phyloP scores from a whole-genome alignment of 2,329 filamentous ascomycete species.

The Alternaria brassicicola region DNA sequence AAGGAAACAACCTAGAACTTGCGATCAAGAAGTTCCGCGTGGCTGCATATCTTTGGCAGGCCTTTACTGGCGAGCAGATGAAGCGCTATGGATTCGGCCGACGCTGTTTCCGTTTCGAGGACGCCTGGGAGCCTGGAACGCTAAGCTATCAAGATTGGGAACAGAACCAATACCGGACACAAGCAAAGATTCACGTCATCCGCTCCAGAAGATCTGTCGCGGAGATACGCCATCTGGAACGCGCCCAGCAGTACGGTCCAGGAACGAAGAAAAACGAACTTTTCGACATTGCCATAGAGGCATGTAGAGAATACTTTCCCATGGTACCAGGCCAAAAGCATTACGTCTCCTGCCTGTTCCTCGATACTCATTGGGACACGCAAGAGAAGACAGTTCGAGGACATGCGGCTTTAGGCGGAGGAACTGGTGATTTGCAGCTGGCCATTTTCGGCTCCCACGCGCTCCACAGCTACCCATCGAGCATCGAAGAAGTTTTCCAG shows the following conservation, averaged over 20 bases:
- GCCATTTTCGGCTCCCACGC: constrained; percentile 93
- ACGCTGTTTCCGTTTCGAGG: constrained; percentile 87
- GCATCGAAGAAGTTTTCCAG: constrained; percentile 86
- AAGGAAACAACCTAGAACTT: constrained; percentile 80
- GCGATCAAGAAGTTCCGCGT: constrained; percentile 91
- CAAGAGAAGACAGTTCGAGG: constrained; percentile 71
- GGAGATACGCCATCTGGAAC: constrained; percentile 78
- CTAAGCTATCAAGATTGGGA: constrained; percentile 76
- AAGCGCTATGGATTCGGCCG: constrained; percentile 84
- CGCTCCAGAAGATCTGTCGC: constrained; percentile 81
- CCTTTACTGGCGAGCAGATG: constrained; percentile 97
- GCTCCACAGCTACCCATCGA: constrained; percentile 87
- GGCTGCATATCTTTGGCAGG: constrained; percentile 96
- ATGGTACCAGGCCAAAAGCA: constrained; percentile 77
- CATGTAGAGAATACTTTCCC: constrained; percentile 78
- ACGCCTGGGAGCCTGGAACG: constrained; percentile 89
- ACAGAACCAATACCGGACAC: constrained; percentile 78
- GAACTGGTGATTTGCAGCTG: constrained; percentile 74
- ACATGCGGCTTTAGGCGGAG: constrained; percentile 83
- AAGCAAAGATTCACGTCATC: constrained; percentile 88
- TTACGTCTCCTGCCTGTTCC: constrained; percentile 83
- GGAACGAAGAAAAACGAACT: constrained; percentile 75
- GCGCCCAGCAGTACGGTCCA: constrained; percentile 76
- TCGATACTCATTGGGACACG: constrained; percentile 90
- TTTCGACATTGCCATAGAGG: constrained; percentile 76